A percentile compares a stretch with the other conserved stretches of the same genome.
Conservation (phyloP, 495 filamentous ascomycete genomes). For the Cladorrhinum samala region DNA sequence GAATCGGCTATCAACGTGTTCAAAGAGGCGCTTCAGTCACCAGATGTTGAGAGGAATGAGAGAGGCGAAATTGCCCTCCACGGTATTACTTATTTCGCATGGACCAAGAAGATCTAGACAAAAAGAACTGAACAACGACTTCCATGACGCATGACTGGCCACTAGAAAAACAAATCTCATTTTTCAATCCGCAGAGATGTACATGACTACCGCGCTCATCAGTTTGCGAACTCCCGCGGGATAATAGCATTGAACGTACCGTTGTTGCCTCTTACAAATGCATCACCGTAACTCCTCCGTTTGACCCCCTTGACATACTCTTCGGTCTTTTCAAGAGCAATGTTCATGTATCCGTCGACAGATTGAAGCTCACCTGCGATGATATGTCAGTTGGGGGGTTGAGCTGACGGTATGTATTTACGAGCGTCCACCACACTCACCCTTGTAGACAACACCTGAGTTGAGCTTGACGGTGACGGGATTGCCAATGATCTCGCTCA, state of each 20-base stretch:
- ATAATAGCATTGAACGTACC: conserved; percentile 50
- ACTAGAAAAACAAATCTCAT: background rate
- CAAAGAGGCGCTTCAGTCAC: conserved; percentile 34
- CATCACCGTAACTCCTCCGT: conserved; percentile 81
- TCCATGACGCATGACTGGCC: background rate
- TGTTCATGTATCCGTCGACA: conserved; percentile 99
- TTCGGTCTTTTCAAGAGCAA: conserved; percentile 88
- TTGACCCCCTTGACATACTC: conserved; percentile 82
- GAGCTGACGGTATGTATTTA: too few species aligned
- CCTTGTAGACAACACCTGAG: conserved; percentile 92
- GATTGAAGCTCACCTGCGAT: conserved; percentile 80
- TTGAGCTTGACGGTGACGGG: conserved; percentile 94
- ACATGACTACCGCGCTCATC: conserved; percentile 52
- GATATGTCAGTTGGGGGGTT: conserved; percentile 9
- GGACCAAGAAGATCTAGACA: conserved; percentile 41
- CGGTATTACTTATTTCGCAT: conserved; percentile 46
- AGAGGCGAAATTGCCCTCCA: conserved; percentile 51
- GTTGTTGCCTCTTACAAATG: conserved; percentile 95
- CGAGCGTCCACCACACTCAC: too few species aligned
- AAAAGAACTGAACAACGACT: background rate
- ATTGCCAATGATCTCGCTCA: conserved; percentile 86
- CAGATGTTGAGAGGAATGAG: conserved; percentile 43
- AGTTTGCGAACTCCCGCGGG: too few species aligned
- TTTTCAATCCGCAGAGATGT: conserved; percentile 62
- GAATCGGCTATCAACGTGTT: conserved; percentile 40